Base-by-base conservation (phyloP, 306 rosid species). In the Morella rubra region DNA sequence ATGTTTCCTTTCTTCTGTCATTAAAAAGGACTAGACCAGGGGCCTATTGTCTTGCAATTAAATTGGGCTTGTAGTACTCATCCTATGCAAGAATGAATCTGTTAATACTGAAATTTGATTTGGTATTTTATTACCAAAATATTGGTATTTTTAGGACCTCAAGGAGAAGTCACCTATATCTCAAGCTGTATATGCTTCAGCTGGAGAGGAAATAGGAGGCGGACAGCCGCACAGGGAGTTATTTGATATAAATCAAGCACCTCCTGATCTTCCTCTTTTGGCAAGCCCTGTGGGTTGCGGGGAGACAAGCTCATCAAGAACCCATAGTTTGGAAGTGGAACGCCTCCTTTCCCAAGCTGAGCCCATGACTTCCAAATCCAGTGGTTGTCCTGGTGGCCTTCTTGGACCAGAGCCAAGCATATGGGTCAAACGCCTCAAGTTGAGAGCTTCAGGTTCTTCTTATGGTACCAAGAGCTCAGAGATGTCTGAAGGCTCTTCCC, bases 371-470 rank as follows among this genome's bases (percentile, higher is more conserved):
- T 83, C 86, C 40, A 92, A 85, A 69, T 81, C 88, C 77, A 82
- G 37, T 46, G 55, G 54, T 14, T 52, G 73, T 75, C 73, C 74
- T 19, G 80, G 45, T 58, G 80, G 80, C 69, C 66, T 79, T 89
- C 82, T 75, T 56, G 85, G 85, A 81, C 42, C 77, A 16, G 97
- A 92, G 52, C 87, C 85, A 53, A 77, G 88, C 84, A 82, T 88
- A 83, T 90, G 97, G 99, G 81, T 92, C 69, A 91, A 89, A 77
- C 91, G 97, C 77, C 92, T 95, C 77, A 90, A 83, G 84, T 78
- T 82, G 77, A 82, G 85, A 77, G 76, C 84, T 69, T 51, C 85
- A 50, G 71, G 71, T 62, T 76, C 84, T 76, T 85, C 84, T 74
- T 67, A 51, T 40, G 96, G 94, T 66, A 84, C 87, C 44, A 84